Evolutionary conservation across 768 basidiomycete species (phyloP), one percentile per base, ranked within the genome.

Genomic region (Rhodotorula sphaerocarpa): DNA sequence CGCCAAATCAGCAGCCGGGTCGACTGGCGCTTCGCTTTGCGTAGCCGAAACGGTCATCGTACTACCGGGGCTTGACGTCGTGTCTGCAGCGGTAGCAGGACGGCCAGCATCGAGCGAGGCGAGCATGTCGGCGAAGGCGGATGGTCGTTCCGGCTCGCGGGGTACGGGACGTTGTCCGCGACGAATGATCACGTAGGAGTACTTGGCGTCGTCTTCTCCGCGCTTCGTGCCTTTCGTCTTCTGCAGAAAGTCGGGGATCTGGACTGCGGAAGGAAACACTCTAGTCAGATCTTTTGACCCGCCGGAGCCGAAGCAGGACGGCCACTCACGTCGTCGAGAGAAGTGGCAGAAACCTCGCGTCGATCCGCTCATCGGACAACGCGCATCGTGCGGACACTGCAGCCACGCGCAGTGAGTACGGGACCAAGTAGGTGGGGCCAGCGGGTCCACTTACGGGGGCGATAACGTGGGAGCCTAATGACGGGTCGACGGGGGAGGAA

Each of bases 301-400:
- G n/a, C n/a, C n/a, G n/a, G n/a, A n/a, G n/a, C n/a, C n/a, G n/a
- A n/a, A 36, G n/a, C 39, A 18, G 18, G 33, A 25, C 7, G 20
- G 30, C 16, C 15, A 18, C 63, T 16, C 5, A 71, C 70, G 55
- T 52, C 90, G 83, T 73, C 96, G 93, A 12, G 83, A 82, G 76
- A 92, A 95, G 23, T 86, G 84, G 72, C 93, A 97, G 63, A 69
- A 71, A 28, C 75, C 70, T 21, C 70, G 66, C 3, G 73, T 74
- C 18, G 79, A 31, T 23, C 55, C 57, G 21, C 70, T 71, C 10
- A 96, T 76, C 3, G 93, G 92, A 74, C 93, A 96, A 46, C 79
- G 78, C 28, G 80, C 79, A 73, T 97, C 92, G 71, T 97, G 93
- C 18, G 93, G 89, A 72, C 93, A 97, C 86, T 92, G 71, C 20